Evolutionary conservation across 352 stramenopile species (phyloP), one percentile per base, ranked within the genome.

Genomic region (Plasmopara viticola): DNA sequence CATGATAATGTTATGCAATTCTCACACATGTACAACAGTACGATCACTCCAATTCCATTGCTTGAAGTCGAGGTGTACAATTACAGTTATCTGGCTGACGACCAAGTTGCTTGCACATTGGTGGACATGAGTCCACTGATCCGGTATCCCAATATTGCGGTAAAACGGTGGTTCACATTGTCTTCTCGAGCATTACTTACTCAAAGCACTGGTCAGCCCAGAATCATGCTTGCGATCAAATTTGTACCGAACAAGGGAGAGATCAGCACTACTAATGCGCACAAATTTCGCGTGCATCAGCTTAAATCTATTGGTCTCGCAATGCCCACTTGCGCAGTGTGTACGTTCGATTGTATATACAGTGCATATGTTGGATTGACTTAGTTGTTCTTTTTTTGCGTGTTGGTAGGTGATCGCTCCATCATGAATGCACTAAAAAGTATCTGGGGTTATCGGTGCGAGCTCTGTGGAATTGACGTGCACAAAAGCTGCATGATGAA

Each of bases 401-500:
- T 39, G 9, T 39, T 47, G 14, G 6, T 56, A 86, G 75, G 76
- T 53, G 81, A 91, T 31, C 79, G 81, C 6, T 79, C 89, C 6
- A 94, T 94, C 37, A 72, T 94, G 62, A 92, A 90, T 55, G 79
- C 84, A 18, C 56, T 90, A 20, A 90, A 90, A 43, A 74, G 65
- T 20, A 49, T 72, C n/a, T 90, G 79, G 79, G 84, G 84, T 5
- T 94, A 92, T 51, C 79, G 84, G 1, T 94, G 84, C 44, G 84
- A 94, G 47, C 61, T 78, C 0, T 94, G 84, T 55, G 67, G 65
- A 9, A 78, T 92, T 43, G 84, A 94, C 43, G 84, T 89, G 0
- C 84, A 94, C 54, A 94, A 94, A 58, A 62, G 55, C 3, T 94
- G 84, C 45, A 90, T 94, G 56, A 92, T 94, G 80, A 90, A 90